Percentiles rank a stretch among this genome's conserved stretches.
Conservation (phyloP, 2,329 filamentous ascomycete genomes). For the Aureobasidium melanogenum region DNA sequence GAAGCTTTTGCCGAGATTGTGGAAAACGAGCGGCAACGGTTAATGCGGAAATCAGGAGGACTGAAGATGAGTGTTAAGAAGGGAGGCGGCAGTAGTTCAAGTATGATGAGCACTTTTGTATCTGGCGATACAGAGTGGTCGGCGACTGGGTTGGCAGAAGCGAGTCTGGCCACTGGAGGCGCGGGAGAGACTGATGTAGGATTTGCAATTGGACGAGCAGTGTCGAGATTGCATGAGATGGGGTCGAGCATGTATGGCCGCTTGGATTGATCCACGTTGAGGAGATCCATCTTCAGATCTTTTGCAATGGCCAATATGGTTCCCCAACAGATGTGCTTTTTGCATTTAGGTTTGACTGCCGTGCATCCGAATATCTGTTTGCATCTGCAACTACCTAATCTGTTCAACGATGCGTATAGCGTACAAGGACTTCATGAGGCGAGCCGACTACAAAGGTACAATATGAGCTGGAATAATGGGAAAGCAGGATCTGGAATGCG, state of each 20-base stretch:
- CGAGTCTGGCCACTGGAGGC: slow-evolving; percentile 21
- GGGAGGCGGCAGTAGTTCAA: slow-evolving; percentile 20
- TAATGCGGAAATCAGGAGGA: slow-evolving; percentile 6
- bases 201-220: slow-evolving; percentile 21
- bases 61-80: slow-evolving; percentile 19
- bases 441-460: no score
- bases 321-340: no score
- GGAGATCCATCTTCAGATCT: no score
- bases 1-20: slow-evolving; percentile 21
- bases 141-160: slow-evolving; percentile 20
- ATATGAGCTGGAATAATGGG: no score
- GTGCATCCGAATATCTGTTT: no score
- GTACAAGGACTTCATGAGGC: no score
- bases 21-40: slow-evolving; percentile 14
- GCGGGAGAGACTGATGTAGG: slow-evolving; percentile 24
- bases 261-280: no score
- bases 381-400: no score
- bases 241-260: slow-evolving; percentile 14
- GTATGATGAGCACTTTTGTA: slow-evolving; percentile 24
- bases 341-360: no score
- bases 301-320: no score
- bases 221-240: slow-evolving; percentile 23
- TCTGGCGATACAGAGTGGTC: slow-evolving; percentile 22
- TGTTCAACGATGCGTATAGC: no score
- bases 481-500: no score